These are phyloP conservation scores for Flueggea neowawraea DNA, from an alignment of 441 rosid species.

Conservation along the genomic window DNA sequence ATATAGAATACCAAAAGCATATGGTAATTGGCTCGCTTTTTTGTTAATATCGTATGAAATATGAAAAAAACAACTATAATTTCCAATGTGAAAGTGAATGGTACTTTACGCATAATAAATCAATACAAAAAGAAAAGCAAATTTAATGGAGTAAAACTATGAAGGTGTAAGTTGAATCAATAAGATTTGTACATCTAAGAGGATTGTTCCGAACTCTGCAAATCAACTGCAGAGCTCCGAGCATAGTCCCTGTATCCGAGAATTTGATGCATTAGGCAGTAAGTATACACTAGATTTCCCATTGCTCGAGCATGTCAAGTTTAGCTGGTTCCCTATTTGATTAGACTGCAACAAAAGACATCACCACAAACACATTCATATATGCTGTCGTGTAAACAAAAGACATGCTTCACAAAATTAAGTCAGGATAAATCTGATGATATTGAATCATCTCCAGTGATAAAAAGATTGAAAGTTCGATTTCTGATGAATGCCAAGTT, in stretches of 20 bases:
- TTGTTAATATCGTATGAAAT: too few relatives aligned
- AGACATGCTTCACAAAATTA: too few relatives aligned
- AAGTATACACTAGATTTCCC: conserved; percentile 51
- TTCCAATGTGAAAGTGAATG: too few relatives aligned
- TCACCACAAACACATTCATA: neutral
- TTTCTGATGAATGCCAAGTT: too few relatives aligned
- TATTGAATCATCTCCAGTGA: too few relatives aligned
- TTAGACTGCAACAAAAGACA: conserved; percentile 39
- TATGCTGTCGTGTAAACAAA: too few relatives aligned
- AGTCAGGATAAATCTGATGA: too few relatives aligned
- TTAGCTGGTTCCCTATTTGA: conserved; percentile 60
- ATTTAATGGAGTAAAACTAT: too few relatives aligned
- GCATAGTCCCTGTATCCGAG: conserved; percentile 57
- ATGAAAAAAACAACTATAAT: too few relatives aligned
- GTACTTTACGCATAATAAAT: too few relatives aligned
- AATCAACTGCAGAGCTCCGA: conserved; percentile 56
- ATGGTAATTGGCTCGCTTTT: too few relatives aligned
- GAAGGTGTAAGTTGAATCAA: neutral
- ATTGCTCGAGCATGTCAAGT: conserved; percentile 62
- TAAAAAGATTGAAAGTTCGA: neutral
- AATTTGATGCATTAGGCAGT: conserved; percentile 38
- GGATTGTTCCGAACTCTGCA: neutral
- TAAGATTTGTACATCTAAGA: conserved; percentile 5
- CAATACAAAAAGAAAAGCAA: neutral
- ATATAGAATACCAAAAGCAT: too few relatives aligned